A percentile compares a stretch with the other conserved stretches of the same genome.
Conservation (phyloP, 495 filamentous ascomycete species). For the Tuber borchii region DNA sequence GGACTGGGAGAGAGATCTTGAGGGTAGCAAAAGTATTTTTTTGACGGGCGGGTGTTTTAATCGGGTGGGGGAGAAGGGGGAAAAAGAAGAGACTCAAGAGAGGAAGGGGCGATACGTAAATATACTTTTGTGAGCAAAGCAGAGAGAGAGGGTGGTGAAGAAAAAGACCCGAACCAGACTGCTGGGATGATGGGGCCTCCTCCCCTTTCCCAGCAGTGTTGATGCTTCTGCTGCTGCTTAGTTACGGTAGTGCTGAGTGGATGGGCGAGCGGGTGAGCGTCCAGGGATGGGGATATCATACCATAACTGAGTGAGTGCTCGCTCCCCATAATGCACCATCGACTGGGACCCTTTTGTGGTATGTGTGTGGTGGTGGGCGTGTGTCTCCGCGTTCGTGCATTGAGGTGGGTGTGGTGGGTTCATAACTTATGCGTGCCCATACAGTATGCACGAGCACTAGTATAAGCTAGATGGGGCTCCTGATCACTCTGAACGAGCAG, state of each 20-base stretch:
- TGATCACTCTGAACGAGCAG: too few species aligned
- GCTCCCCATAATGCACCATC: not conserved
- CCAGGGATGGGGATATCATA: conserved; percentile 27
- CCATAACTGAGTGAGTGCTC: not conserved
- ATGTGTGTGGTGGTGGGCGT: conserved; percentile 21
- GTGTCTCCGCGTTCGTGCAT: conserved; percentile 25
- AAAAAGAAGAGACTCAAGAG: conserved; percentile 20
- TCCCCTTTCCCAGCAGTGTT: conserved; percentile 34
- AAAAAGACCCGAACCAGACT: conserved; percentile 35
- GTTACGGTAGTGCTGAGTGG: conserved; percentile 30
- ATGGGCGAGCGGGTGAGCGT: conserved; percentile 30
- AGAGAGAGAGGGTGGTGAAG: conserved; percentile 23
- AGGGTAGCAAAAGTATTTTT: conserved; percentile 13
- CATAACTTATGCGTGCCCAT: too few species aligned
- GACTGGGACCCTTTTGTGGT: conserved; percentile 9
- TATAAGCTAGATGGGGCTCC: too few species aligned
- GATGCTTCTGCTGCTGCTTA: conserved; percentile 29
- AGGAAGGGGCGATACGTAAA: conserved; percentile 33
- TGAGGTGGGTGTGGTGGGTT: conserved; percentile 11
- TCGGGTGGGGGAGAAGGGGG: conserved; percentile 24
- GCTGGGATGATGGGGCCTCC: too few species aligned
- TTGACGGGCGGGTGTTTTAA: conserved; percentile 20
- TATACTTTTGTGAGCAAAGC: conserved; percentile 31
- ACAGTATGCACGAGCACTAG: too few species aligned
- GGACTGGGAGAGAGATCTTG: conserved; percentile 9